Base-by-base conservation (phyloP, 352 stramenopile species). In the Elongisporangium prolatum region DNA sequence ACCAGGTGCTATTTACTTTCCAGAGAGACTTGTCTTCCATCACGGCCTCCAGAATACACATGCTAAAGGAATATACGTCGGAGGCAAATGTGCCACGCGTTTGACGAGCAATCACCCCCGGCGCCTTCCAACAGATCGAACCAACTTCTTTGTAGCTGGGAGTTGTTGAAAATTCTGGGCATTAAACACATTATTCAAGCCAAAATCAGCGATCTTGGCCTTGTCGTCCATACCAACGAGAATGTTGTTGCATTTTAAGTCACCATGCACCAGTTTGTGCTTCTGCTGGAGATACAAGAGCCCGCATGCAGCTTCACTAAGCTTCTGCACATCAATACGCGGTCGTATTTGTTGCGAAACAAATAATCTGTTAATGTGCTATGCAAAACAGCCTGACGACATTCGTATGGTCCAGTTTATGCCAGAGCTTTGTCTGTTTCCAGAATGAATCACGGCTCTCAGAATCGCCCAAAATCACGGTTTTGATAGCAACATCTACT, bases 171-270 rank as follows among this genome's bases (percentile, higher is more conserved):
- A 44, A 44, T 44, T 13, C 1, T 44, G 10, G 1, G 34, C 11
- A 17, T 44, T 17, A 16, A 16, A 56, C 57, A 61, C 56, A n/a
- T 64, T 67, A 4, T 48, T 62, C 28, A 61, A 37, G 16, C 22
- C 48, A 56, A 68, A 68, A n/a, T 60, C 64, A 6, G 53, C 22
- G 6, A 71, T 49, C 20, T 62, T 66, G 7, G 64, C 61, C 9
- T 49, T 48, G 17, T 50, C 51, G 38, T 68, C 54, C 10, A 6
- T 18, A 11, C 51, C 52, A 2, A 71, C 16, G 10, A 71, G 34
- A 48, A 74, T 62, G 48, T 67, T 64, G 49, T 64, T 54, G 60
- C 67, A 66, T 34, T 64, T 64, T 25, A 74, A 34, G 52, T 64
- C 48, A 18, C 59, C 60, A 34, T 67, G 60, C 17, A 65, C 52